Base-by-base conservation (phyloP, 345 rosid species). In the Pistacia atlantica region DNA sequence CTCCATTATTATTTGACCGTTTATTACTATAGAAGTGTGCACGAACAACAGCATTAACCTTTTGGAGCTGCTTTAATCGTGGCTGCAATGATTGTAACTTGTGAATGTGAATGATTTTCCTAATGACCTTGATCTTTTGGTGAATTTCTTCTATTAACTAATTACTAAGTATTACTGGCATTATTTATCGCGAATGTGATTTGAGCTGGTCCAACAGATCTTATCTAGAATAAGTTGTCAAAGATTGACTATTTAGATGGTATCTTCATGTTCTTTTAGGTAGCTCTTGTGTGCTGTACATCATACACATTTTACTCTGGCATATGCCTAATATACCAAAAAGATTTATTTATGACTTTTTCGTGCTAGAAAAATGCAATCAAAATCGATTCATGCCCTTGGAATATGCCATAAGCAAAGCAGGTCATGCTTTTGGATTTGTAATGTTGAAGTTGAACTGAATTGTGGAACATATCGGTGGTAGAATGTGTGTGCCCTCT, bases 381-480 rank as follows among this genome's bases (percentile, higher is more conserved):
- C n/a, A 48, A 22, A 33, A 51, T 9, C 4, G 28, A 72, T 37
- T 73, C 18, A 35, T 64, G 61, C 70, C 16, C 25, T 51, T 55
- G 46, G 4, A 63, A 54, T 31, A 48, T 6, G 35, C 12, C 55
- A 16, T 42, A 4, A 35, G 8, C 55, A 54, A 37, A 64, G 55
- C 6, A 20, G 31, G 25, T 35, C 17, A 54, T 35, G 77, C 56
- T 20, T 59, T n/a, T 45, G 42, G 55, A 57, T 56, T 22, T 71
- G 42, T 38, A 38, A 38, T 57, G 65, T 38, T 42, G n/a, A 49
- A 9, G 54, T 73, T 62, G 61, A 42, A 59, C 16, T 38, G 14
- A 72, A 13, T 62, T 45, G 46, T 46, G 45, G 55, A 59, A 45
- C 25, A 58, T 61, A 37, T 72, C 35, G 48, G 11, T 61, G 76